These are phyloP conservation scores for Rhodotorula glutinis DNA, from an alignment of 1,284 basidiomycete genomes.

Conservation along the genomic window DNA sequence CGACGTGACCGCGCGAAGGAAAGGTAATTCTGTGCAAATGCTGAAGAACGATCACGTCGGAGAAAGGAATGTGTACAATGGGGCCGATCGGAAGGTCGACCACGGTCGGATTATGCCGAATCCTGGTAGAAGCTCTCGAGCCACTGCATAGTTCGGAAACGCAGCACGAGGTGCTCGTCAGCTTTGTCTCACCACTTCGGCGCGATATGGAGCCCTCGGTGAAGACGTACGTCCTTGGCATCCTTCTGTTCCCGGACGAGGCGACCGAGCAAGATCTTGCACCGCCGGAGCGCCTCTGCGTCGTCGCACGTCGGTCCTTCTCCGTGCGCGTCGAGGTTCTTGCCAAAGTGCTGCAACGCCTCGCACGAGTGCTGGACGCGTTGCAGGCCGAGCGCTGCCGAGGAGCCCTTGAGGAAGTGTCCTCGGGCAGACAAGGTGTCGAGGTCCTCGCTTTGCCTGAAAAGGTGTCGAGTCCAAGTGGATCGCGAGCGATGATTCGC, in stretches of 20 bases:
- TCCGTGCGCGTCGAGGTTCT: conserved; percentile 48
- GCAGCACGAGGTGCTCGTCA: too few relatives aligned
- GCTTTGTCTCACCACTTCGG: too few relatives aligned
- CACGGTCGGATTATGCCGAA: too few relatives aligned
- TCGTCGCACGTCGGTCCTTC: conserved; percentile 52
- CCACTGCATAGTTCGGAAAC: neutral
- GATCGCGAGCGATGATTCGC: too few relatives aligned
- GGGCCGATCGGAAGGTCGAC: too few relatives aligned
- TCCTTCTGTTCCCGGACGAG: conserved; percentile 60
- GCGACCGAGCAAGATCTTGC: conserved; percentile 56
- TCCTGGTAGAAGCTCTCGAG: conserved; percentile 8
- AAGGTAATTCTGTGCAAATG: too few relatives aligned
- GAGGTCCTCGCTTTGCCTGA: conserved; percentile 44
- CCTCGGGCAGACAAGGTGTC: conserved; percentile 49
- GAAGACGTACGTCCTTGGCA: conserved; percentile 53
- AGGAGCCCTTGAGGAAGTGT: conserved; percentile 51
- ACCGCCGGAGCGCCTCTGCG: conserved; percentile 63
- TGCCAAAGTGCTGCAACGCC: conserved; percentile 50
- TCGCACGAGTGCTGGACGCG: conserved; percentile 51
- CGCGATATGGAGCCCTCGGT: too few relatives aligned
- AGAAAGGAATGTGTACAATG: too few relatives aligned
- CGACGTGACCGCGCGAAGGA: too few relatives aligned
- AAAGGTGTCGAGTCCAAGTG: too few relatives aligned
- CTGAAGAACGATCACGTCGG: too few relatives aligned
- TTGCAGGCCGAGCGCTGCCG: conserved; percentile 51